These are phyloP conservation scores for Phoma herbarum DNA, from an alignment of 2,329 filamentous ascomycete species.

Conservation along the genomic window DNA sequence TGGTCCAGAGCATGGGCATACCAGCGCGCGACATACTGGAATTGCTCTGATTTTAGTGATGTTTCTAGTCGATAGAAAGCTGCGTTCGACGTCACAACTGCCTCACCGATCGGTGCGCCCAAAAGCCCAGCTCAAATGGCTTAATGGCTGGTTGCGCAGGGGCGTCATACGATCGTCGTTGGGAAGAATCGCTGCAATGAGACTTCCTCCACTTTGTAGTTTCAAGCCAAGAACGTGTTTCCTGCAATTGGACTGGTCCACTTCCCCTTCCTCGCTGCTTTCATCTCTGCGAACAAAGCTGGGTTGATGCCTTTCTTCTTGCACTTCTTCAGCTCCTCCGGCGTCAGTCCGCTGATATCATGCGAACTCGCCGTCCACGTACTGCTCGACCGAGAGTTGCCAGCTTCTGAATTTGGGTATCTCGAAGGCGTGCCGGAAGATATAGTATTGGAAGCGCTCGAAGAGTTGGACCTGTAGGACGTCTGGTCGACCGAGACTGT, in stretches of 20 bases:
- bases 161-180: background rate
- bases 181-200: background rate
- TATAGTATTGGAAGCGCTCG: conserved; percentile 31
- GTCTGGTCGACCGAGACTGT: conserved; percentile 46
- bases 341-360: conserved; percentile 50
- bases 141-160: background rate
- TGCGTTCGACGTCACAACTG: background rate
- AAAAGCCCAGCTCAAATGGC: background rate
- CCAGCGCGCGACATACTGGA: background rate
- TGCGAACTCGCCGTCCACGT: conserved; percentile 54
- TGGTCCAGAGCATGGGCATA: background rate
- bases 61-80: background rate
- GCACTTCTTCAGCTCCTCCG: conserved; percentile 55
- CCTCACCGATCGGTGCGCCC: background rate
- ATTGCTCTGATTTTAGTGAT: background rate
- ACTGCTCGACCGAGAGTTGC: conserved; percentile 35
- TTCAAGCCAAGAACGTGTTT: conserved; percentile 42
- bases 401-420: conserved; percentile 18
- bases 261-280: conserved; percentile 53
- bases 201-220: background rate
- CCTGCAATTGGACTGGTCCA: conserved; percentile 49
- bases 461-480: conserved; percentile 42
- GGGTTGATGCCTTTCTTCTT: conserved; percentile 60
- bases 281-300: conserved; percentile 58
- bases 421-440: conserved; percentile 33